phyloP scores from a whole-genome alignment of 1,284 basidiomycete genomes.

The Nidula niveotomentosa region DNA sequence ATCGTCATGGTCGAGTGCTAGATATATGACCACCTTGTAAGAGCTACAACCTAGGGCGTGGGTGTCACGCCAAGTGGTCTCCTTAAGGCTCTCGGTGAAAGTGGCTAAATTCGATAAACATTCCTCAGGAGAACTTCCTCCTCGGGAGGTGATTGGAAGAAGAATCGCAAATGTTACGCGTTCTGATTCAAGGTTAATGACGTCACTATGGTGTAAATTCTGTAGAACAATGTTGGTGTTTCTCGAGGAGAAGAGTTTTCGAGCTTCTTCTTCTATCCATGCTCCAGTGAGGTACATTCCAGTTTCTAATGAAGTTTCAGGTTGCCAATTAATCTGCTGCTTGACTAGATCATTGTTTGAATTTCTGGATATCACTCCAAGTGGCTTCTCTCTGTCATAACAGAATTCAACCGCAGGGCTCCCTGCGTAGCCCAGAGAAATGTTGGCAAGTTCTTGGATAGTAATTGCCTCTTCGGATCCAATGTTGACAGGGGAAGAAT shows the following conservation, averaged over 20 bases:
- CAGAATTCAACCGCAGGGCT: constrained; percentile 25
- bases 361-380: constrained; percentile 52
- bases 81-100: constrained; percentile 42
- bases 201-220: constrained; percentile 26
- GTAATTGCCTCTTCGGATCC: constrained; percentile 47
- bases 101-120: constrained; percentile 39
- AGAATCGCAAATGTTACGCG: constrained; percentile 47
- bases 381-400: constrained; percentile 28
- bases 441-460: constrained; percentile 40
- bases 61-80: constrained; percentile 48
- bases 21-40: constrained; percentile 43
- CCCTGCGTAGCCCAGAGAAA: constrained; percentile 35
- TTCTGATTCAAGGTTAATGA: constrained; percentile 35
- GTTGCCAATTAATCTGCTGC: constrained; percentile 40
- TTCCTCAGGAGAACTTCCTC: constrained; percentile 24
- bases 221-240: constrained; percentile 5
- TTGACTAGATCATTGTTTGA: constrained; percentile 44
- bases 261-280: constrained; percentile 47
- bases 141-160: constrained; percentile 57
- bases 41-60: constrained; percentile 25
- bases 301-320: constrained; percentile 34
- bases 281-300: constrained; percentile 43
- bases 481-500: constrained; percentile 43
- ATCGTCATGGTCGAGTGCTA: constrained; percentile 55
- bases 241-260: constrained; percentile 13